These are phyloP conservation scores for Syncephalis fuscata DNA, from an alignment of 371 early-diverging fungal species.

Conservation along the genomic window DNA sequence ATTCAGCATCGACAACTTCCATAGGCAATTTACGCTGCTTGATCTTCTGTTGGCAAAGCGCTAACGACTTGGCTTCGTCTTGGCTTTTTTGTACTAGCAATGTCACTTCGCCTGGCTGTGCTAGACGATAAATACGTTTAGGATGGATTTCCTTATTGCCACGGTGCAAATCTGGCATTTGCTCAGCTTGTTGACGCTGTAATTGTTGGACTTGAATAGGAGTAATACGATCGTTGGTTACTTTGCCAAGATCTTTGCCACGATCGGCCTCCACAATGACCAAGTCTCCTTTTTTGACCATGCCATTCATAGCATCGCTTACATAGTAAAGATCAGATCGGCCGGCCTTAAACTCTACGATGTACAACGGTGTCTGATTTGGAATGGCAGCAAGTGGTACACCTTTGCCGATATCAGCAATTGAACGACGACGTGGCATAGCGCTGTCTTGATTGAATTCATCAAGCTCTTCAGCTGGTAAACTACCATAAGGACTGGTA, in stretches of 20 bases:
- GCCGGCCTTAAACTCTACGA: conserved; percentile 79
- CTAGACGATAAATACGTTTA: conserved; percentile 77
- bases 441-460: conserved; percentile 14
- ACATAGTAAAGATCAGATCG: conserved; percentile 64
- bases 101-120: conserved; percentile 57
- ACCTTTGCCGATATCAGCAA: conserved; percentile 24
- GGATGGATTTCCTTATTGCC: conserved; percentile 53
- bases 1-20: conserved; percentile 94
- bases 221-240: conserved; percentile 41
- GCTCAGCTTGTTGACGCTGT: conserved; percentile 21
- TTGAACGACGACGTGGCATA: conserved; percentile 4
- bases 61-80: conserved; percentile 80
- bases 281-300: conserved; percentile 45
- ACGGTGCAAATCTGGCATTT: conserved; percentile 5
- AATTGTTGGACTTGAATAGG: conserved; percentile 29
- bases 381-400: conserved; percentile 24
- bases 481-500: conserved; percentile 7
- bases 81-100: conserved; percentile 49
- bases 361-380: conserved; percentile 38
- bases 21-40: conserved; percentile 74
- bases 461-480: conserved; percentile 10
- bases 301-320: conserved; percentile 23
- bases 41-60: conserved; percentile 72
- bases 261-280: conserved; percentile 95
- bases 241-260: conserved; percentile 85